Evolutionary conservation across 306 rosid species (phyloP), one percentile per base, ranked within the genome.

Genomic region (Luffa acutangula): DNA sequence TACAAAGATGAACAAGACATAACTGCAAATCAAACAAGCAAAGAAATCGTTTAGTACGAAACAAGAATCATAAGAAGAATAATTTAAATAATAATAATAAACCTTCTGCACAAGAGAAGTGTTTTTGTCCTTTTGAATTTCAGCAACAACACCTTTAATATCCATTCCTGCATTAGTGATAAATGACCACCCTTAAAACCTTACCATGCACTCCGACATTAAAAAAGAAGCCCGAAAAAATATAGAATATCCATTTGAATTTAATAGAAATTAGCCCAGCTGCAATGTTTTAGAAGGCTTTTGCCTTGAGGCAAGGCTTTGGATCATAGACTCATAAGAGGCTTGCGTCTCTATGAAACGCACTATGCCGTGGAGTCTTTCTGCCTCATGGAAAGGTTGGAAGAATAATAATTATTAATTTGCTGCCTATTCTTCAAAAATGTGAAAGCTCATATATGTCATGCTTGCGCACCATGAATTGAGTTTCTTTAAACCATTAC

Each of bases 71-170:
- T 86, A 84, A 79, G 75, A 87, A 18, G 65, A 82, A 80, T 86
- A 74, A 7, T 74, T 3, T 14, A 14, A 74, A 15, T 1, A 74
- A 51, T 72, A 48, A 72, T 70, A 6, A 34, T 48, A 74, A 85
- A 95, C 99, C 99, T 91, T 95, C 46, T 56, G 94, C 85, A 96
- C 98, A 85, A 96, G 97, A 91, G 97, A 89, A 53, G 99, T 96
- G 91, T 71, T 86, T 88, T 86, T 89, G 91, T 96, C 97, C 96
- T 88, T 91, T 83, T 82, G 97, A 78, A 95, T 93, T 88, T 95
- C 99, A 73, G 99, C 98, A 78, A 89, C 99, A 90, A 95, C 97
- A 89, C 99, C 98, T 91, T 95, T 95, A 89, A 93, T 93, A 93
- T 95, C 99, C 98, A 93, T 95, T 85, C 99, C 99, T 91, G 97